A percentile compares a stretch with the other conserved stretches of the same genome.
phyloP scores from a whole-genome alignment of 495 filamentous ascomycete species.

The Chaetomidium leptoderma region DNA sequence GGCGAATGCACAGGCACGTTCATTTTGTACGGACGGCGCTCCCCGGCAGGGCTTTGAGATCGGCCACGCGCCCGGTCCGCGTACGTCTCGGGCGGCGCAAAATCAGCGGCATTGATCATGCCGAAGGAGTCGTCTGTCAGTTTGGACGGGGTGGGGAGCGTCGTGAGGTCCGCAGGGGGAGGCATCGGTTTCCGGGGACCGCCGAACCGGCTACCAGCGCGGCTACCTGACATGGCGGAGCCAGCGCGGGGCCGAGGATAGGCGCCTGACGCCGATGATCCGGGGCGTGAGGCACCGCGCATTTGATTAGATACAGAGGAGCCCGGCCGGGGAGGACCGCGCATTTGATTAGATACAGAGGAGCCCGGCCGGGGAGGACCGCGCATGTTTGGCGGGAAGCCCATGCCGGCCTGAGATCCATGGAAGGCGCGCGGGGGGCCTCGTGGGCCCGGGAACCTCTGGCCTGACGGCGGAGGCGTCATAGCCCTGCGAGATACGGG shows the following conservation, averaged over 20 bases:
- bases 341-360: constrained; percentile 34
- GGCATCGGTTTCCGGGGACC: constrained; percentile 56
- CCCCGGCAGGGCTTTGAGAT: constrained; percentile 76
- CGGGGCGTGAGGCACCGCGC: constrained; percentile 50
- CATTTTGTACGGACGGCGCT: constrained; percentile 67
- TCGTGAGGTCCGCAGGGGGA: constrained; percentile 66
- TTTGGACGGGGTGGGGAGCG: constrained; percentile 81
- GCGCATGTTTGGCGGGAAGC: constrained; percentile 29
- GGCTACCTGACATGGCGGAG: constrained; percentile 36
- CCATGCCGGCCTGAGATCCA: constrained; percentile 38
- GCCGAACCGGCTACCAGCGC: constrained; percentile 24
- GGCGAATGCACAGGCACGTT: constrained; percentile 67
- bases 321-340: constrained; percentile 43
- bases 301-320: constrained; percentile 39
- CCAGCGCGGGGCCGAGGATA: constrained; percentile 46
- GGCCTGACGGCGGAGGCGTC: constrained; percentile 85
- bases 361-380: constrained; percentile 45
- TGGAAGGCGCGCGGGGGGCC: constrained; percentile 32
- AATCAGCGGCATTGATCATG: constrained; percentile 66
- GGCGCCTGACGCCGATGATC: constrained; percentile 62
- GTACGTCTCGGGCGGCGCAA: constrained; percentile 73
- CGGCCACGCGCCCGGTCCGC: constrained; percentile 66
- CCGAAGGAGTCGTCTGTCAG: constrained; percentile 79
- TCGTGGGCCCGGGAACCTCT: constrained; percentile 56
- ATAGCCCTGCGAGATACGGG: constrained; percentile 86